Conservation (phyloP, 192 early-diverging fungal species). For the Coemansia sp. region DNA sequence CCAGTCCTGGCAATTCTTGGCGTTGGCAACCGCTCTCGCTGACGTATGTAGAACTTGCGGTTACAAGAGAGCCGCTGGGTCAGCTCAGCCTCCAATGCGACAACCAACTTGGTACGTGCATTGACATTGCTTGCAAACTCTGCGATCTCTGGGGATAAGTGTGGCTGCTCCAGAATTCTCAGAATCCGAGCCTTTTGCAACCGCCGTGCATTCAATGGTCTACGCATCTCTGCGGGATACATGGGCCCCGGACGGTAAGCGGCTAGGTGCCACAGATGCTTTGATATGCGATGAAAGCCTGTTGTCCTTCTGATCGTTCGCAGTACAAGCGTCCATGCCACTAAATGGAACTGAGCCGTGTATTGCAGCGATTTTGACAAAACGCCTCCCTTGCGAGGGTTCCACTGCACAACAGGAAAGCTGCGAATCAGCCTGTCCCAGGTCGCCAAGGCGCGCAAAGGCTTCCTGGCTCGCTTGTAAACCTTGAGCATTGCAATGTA, state of each 20-base stretch:
- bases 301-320: constrained; percentile 30
- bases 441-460: constrained; percentile 42
- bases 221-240: constrained; percentile 9
- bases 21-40: constrained; percentile 9
- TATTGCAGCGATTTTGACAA: constrained; percentile 33
- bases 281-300: constrained; percentile 13
- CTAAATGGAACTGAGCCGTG: constrained; percentile 39
- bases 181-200: not conserved
- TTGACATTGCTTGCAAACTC: not conserved
- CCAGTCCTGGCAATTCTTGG: not conserved
- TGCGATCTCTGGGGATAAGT: not conserved
- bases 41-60: constrained; percentile 13
- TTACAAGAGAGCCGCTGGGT: constrained; percentile 16
- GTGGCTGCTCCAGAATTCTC: not conserved
- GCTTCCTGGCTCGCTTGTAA: constrained; percentile 21
- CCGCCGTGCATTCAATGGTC: not conserved
- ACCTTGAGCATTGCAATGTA: constrained; percentile 53
- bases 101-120: constrained; percentile 11
- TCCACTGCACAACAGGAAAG: constrained; percentile 50
- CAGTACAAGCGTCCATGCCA: constrained; percentile 38
- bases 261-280: not conserved
- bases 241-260: constrained; percentile 18
- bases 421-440: constrained; percentile 46
- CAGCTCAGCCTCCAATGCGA: constrained; percentile 29
- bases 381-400: constrained; percentile 38